Conservation (phyloP, 257 asterid species). For the Echium plantagineum region DNA sequence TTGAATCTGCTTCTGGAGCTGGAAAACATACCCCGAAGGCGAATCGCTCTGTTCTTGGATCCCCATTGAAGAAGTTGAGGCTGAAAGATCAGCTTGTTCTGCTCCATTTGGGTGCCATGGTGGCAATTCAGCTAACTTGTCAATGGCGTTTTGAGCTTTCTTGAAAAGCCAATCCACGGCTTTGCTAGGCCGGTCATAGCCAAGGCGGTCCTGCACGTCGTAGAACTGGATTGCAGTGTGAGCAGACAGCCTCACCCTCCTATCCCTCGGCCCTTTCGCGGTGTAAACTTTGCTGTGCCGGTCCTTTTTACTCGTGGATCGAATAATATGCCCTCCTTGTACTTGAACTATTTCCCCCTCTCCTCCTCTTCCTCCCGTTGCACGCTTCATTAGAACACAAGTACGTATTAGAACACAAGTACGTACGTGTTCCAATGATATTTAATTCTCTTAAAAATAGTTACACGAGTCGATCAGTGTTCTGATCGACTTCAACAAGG, state of each 20-base stretch:
- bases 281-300: conserved; percentile 55
- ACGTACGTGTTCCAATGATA: too few relatives aligned
- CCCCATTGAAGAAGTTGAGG: conserved; percentile 7
- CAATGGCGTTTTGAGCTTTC: conserved; percentile 43
- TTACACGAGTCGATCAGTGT: too few relatives aligned
- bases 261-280: conserved; percentile 50
- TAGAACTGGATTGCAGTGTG: conserved; percentile 58
- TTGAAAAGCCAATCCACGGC: conserved; percentile 56
- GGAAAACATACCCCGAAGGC: conserved; percentile 13
- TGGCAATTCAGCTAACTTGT: conserved; percentile 17
- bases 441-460: too few relatives aligned
- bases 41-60: conserved; percentile 7
- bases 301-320: conserved; percentile 35
- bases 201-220: conserved; percentile 55
- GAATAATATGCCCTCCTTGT: conserved; percentile 36
- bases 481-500: too few relatives aligned
- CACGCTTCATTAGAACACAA: conserved; percentile 23
- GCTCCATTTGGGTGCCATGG: conserved; percentile 6
- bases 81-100: conserved; percentile 13
- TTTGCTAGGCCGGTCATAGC: conserved; percentile 57
- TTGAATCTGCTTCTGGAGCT: conserved; percentile 6
- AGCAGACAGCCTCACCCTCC: conserved; percentile 51
- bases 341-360: conserved; percentile 38
- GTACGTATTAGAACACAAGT: too few relatives aligned
- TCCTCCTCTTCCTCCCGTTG: conserved; percentile 10